Conservation (phyloP, 768 basidiomycete genomes). For the Leccinum variicolor region DNA sequence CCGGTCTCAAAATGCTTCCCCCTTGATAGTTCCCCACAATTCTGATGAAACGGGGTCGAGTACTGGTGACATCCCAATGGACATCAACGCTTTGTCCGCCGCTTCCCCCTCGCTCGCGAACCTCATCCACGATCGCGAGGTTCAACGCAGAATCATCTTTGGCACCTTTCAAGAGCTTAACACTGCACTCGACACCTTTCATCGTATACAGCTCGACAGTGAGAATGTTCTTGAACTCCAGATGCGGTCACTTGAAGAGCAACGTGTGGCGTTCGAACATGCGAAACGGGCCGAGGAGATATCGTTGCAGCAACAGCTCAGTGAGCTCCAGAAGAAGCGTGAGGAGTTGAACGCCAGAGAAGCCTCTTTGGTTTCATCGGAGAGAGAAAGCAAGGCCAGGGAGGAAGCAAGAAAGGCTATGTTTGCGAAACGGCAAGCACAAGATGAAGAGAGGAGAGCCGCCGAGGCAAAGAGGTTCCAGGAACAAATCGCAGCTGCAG, state of each 20-base stretch:
- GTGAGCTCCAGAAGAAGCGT: constrained; percentile 16
- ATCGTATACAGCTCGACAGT: constrained; percentile 13
- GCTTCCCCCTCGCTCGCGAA: background rate
- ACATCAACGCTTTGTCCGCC: background rate
- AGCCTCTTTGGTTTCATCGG: constrained; percentile 14
- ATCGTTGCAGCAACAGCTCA: constrained; percentile 15
- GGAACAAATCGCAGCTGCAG: constrained; percentile 17
- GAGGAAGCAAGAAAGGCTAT: constrained; percentile 21
- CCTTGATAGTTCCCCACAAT: constrained; percentile 4
- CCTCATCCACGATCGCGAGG: constrained; percentile 11
- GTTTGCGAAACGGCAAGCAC: constrained; percentile 21
- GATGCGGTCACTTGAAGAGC: constrained; percentile 13
- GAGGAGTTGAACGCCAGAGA: constrained; percentile 23
- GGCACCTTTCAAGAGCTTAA: constrained; percentile 14
- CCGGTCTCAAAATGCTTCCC: background rate
- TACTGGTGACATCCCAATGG: background rate
- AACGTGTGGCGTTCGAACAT: constrained; percentile 21
- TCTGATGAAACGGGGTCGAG: background rate
- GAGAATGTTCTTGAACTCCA: constrained; percentile 14
- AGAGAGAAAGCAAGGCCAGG: constrained; percentile 23
- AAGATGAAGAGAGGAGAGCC: constrained; percentile 23
- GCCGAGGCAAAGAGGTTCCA: constrained; percentile 16
- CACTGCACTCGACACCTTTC: constrained; percentile 2
- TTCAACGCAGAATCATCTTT: constrained; percentile 5
- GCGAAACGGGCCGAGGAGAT: constrained; percentile 17